Evolutionary conservation across 805 yeast genomes (phyloP).

Genomic region (Candida multigemmis): DNA sequence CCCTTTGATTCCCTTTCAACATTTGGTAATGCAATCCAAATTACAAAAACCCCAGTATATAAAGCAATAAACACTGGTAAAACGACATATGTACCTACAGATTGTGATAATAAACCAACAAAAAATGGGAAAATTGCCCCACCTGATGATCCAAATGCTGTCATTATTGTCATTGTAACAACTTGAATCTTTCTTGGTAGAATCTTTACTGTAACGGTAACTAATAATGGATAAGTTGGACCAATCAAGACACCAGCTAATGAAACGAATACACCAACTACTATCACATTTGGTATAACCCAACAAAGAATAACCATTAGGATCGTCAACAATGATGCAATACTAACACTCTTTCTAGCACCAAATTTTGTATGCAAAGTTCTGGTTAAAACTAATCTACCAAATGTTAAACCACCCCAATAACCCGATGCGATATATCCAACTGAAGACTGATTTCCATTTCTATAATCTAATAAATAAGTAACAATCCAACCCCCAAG

Average conservation of each 20-base stretch:
- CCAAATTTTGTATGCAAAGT: conserved; percentile 30
- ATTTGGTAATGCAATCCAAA: conserved; percentile 11
- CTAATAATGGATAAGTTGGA: conserved; percentile 51
- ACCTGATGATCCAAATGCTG: conserved; percentile 52
- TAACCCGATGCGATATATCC: conserved; percentile 63
- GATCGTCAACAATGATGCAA: conserved; percentile 24
- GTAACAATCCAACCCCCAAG: conserved; percentile 72
- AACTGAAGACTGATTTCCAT: conserved; percentile 35
- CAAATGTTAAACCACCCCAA: conserved; percentile 65
- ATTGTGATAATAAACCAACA: conserved; percentile 41
- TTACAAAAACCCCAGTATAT: conserved; percentile 18
- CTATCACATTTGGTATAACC: conserved; percentile 36
- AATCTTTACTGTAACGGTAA: conserved; percentile 30
- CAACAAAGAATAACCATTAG: conserved; percentile 35
- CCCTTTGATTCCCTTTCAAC: conserved; percentile 6
- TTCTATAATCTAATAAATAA: conserved; percentile 46
- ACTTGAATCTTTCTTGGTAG: conserved; percentile 45
- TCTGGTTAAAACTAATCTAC: conserved; percentile 44
- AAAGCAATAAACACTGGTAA: conserved; percentile 38
- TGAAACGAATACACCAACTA: conserved; percentile 39
- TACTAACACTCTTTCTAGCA: conserved; percentile 33
- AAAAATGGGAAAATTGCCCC: conserved; percentile 48
- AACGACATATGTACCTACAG: conserved; percentile 37
- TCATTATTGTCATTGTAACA: conserved; percentile 39
- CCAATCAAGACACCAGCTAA: conserved; percentile 55